Conservation (phyloP, 2,329 filamentous ascomycete species). For the Pseudocercospora ulei region DNA sequence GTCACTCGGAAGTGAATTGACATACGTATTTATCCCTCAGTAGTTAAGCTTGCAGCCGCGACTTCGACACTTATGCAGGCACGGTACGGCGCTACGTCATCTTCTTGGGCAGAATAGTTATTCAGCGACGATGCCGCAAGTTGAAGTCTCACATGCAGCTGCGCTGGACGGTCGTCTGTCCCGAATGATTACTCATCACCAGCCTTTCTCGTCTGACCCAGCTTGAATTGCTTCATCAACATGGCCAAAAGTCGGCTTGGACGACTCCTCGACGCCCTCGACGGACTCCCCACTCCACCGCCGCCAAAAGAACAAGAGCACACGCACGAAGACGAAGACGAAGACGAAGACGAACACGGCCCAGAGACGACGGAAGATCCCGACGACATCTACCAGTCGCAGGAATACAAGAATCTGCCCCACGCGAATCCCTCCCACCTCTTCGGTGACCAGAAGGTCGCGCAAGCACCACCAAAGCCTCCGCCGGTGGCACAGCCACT, state of each 20-base stretch:
- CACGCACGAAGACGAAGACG: no score
- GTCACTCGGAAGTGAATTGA: no score
- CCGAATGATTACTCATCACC: not conserved
- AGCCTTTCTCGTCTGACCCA: not conserved
- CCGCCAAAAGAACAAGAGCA: conserved; percentile 17
- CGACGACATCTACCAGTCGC: conserved; percentile 12
- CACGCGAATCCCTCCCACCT: conserved; percentile 4
- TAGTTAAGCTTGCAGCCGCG: no score
- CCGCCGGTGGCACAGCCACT: conserved; percentile 1
- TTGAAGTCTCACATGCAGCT: not conserved
- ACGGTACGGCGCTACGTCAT: no score
- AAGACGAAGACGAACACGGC: no score
- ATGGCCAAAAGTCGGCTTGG: conserved; percentile 5
- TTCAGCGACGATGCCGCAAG: not conserved
- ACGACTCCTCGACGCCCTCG: conserved; percentile 15
- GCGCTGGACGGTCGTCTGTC: not conserved
- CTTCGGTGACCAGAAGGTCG: conserved; percentile 1
- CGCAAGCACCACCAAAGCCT: not conserved
- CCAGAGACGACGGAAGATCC: not conserved
- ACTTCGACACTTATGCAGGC: no score
- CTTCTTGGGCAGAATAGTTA: no score
- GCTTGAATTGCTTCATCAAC: not conserved
- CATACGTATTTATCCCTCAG: no score
- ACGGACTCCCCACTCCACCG: no score
- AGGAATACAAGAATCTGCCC: conserved; percentile 11